These are phyloP conservation scores for Hygrophorus russula DNA, from an alignment of 768 basidiomycete species.

Conservation along the genomic window DNA sequence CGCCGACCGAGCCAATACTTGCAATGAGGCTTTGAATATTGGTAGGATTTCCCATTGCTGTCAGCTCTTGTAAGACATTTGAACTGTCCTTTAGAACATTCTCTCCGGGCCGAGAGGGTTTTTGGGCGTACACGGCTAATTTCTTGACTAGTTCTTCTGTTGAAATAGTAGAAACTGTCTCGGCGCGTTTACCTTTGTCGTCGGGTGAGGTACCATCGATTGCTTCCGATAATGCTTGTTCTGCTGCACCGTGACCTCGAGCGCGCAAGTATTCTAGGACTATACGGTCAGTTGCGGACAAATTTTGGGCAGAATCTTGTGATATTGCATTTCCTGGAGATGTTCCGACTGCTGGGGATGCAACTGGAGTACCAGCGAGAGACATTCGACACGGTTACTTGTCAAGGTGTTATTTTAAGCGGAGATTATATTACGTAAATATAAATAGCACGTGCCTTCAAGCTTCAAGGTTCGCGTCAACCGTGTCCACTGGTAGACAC, in stretches of 20 bases:
- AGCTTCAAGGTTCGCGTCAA: conserved; percentile 2
- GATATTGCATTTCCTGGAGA: conserved; percentile 31
- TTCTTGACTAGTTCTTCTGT: conserved; percentile 44
- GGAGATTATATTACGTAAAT: too few relatives aligned
- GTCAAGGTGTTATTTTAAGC: neutral
- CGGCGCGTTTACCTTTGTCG: conserved; percentile 29
- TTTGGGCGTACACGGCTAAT: conserved; percentile 58
- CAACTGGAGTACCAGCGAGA: conserved; percentile 33
- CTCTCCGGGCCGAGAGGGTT: conserved; percentile 54
- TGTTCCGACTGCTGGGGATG: conserved; percentile 33
- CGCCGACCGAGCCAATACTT: conserved; percentile 67
- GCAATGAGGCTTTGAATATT: conserved; percentile 69
- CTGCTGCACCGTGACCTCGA: conserved; percentile 35
- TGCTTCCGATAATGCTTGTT: conserved; percentile 36
- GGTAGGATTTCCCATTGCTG: conserved; percentile 55
- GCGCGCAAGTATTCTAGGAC: conserved; percentile 39
- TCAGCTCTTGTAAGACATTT: conserved; percentile 57
- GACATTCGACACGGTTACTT: too few relatives aligned
- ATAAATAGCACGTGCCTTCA: neutral
- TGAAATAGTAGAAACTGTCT: conserved; percentile 23
- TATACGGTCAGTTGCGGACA: conserved; percentile 28
- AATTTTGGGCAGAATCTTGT: conserved; percentile 22
- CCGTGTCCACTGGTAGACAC: too few relatives aligned
- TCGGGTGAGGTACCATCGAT: conserved; percentile 30
- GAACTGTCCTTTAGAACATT: conserved; percentile 59